These are phyloP conservation scores for Xylariaceae sp. DNA, from an alignment of 2,329 filamentous ascomycete species.

Conservation along the genomic window DNA sequence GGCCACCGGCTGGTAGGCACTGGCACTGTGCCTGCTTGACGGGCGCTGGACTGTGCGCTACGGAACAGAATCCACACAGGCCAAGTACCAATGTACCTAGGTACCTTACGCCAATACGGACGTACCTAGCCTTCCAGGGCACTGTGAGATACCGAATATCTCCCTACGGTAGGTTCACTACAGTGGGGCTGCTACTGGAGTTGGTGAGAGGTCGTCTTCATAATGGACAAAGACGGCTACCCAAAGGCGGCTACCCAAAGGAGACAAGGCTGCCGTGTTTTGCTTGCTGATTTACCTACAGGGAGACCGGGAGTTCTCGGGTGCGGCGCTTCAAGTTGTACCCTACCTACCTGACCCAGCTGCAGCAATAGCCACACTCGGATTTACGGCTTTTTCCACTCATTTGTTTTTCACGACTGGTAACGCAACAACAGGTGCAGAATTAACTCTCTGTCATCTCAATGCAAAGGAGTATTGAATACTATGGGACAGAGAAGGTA, in stretches of 20 bases:
- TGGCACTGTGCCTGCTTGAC: slow-evolving; percentile 14
- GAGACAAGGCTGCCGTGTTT: slow-evolving; percentile 33
- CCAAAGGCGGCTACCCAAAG: slow-evolving; percentile 28
- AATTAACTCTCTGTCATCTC: not conserved
- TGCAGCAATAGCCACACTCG: not conserved
- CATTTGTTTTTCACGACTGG: not conserved
- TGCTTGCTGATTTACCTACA: slow-evolving; percentile 19
- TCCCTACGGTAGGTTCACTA: too few species aligned
- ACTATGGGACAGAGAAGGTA: not conserved
- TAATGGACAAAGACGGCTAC: not conserved
- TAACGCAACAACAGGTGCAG: not conserved
- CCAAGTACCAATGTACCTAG: slow-evolving; percentile 16
- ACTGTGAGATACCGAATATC: too few species aligned
- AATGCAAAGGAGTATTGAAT: not conserved
- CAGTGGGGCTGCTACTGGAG: not conserved
- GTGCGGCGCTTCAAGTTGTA: slow-evolving; percentile 16
- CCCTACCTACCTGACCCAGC: slow-evolving; percentile 11
- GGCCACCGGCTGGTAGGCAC: slow-evolving; percentile 18
- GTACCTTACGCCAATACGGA: not conserved
- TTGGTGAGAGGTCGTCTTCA: too few species aligned
- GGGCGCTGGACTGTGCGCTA: slow-evolving; percentile 12
- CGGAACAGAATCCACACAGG: slow-evolving; percentile 20
- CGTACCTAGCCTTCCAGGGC: too few species aligned
- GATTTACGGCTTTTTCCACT: too few species aligned
- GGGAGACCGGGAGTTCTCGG: slow-evolving; percentile 22